Percentiles rank a stretch among this genome's conserved stretches.
phyloP scores from a whole-genome alignment of 2,329 filamentous ascomycete species.

The Aspergillus sp. region DNA sequence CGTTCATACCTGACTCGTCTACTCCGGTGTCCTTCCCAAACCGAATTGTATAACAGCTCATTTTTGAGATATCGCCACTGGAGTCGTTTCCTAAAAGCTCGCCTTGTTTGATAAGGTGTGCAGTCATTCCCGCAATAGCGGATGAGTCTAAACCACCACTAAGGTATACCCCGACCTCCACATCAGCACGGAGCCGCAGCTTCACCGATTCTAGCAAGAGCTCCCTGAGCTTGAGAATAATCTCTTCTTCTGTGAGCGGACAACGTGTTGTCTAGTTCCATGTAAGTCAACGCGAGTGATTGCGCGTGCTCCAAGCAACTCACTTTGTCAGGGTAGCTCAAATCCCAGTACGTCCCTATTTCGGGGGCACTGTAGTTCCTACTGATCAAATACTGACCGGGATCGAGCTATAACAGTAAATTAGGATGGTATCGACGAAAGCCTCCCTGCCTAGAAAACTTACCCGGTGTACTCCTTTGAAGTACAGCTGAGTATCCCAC shows the following conservation, averaged over 20 bases:
- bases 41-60: slow-evolving; percentile 54
- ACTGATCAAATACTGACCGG: slow-evolving; percentile 47
- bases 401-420: slow-evolving; percentile 36
- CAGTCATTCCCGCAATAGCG: slow-evolving; percentile 56
- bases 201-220: slow-evolving; percentile 53
- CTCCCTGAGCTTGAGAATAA: slow-evolving; percentile 52
- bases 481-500: slow-evolving; percentile 50
- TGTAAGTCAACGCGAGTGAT: neutral
- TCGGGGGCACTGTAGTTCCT: slow-evolving; percentile 39
- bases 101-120: slow-evolving; percentile 51
- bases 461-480: slow-evolving; percentile 50
- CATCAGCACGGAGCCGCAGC: slow-evolving; percentile 57
- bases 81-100: slow-evolving; percentile 48
- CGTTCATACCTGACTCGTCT: slow-evolving; percentile 48
- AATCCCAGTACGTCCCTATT: slow-evolving; percentile 54
- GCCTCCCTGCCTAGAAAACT: neutral
- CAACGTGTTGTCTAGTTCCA: slow-evolving; percentile 35
- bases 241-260: slow-evolving; percentile 49
- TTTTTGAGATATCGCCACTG: slow-evolving; percentile 32
- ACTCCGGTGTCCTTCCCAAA: slow-evolving; percentile 52
- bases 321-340: slow-evolving; percentile 55
- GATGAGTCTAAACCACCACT: slow-evolving; percentile 61
- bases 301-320: neutral
- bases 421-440: neutral
- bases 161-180: slow-evolving; percentile 58